Evolutionary conservation across 2,329 filamentous ascomycete genomes (phyloP).

Genomic region (Penicillium sumatraense): DNA sequence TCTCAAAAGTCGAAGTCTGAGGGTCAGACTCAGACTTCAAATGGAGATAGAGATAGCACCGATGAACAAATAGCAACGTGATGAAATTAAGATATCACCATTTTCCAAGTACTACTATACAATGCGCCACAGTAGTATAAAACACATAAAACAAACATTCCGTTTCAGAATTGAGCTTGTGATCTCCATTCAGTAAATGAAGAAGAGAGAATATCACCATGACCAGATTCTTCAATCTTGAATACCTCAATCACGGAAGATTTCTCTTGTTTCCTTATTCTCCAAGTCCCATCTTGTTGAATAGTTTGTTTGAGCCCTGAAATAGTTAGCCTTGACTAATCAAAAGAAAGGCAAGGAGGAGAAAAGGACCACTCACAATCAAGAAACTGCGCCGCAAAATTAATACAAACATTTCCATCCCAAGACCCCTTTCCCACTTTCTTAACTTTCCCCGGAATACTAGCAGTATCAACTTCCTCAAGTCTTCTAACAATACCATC

Average conservation of each 20-base stretch:
- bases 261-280: conserved; percentile 69
- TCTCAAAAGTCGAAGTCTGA: too few species aligned
- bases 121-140: too few species aligned
- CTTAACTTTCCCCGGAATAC: conserved; percentile 76
- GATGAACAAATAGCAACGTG: neutral
- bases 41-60: too few species aligned
- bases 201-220: conserved; percentile 75
- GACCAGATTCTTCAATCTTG: conserved; percentile 72
- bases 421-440: conserved; percentile 69
- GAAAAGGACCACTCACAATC: conserved; percentile 63
- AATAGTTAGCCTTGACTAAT: conserved; percentile 1
- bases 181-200: conserved; percentile 75
- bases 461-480: conserved; percentile 78
- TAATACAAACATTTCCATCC: conserved; percentile 94
- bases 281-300: conserved; percentile 75
- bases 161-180: neutral
- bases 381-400: conserved; percentile 79
- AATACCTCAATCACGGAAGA: conserved; percentile 72
- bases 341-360: neutral
- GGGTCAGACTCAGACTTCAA: too few species aligned
- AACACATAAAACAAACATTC: too few species aligned
- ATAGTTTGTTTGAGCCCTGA: conserved; percentile 67
- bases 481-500: conserved; percentile 72
- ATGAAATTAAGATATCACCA: neutral
- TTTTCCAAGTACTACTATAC: too few species aligned